A percentile compares a stretch with the other conserved stretches of the same genome.
phyloP scores from a whole-genome alignment of 441 rosid species.

The Arabidopsis hybrid region DNA sequence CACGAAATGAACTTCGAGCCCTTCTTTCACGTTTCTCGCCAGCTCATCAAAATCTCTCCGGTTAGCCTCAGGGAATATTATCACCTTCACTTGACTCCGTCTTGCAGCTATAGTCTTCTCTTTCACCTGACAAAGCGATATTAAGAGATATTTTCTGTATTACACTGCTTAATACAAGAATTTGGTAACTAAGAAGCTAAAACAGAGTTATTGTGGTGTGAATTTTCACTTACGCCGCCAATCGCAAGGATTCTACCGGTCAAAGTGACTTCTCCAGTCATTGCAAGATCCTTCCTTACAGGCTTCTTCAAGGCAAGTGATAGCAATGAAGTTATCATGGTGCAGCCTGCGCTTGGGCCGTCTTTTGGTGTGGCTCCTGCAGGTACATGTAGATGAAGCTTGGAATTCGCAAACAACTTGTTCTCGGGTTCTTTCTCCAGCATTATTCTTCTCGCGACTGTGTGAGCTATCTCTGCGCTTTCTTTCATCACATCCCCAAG shows the following conservation, averaged over 20 bases:
- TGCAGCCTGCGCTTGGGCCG: conserved; percentile 98
- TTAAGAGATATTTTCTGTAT: neutral
- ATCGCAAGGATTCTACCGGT: conserved; percentile 91
- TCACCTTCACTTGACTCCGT: conserved; percentile 76
- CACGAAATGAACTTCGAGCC: conserved; percentile 85
- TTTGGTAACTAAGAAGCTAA: neutral
- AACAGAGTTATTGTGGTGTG: neutral
- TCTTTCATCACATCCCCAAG: conserved; percentile 99
- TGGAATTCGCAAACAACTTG: conserved; percentile 72
- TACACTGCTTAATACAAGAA: neutral
- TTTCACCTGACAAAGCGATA: conserved; percentile 62
- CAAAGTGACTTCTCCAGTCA: conserved; percentile 94
- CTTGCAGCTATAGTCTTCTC: conserved; percentile 94
- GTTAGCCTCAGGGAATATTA: conserved; percentile 82
- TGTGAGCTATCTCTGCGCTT: conserved; percentile 93
- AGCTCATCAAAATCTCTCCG: conserved; percentile 84
- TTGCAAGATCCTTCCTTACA: conserved; percentile 83
- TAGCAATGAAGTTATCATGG: conserved; percentile 93
- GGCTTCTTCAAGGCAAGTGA: conserved; percentile 83
- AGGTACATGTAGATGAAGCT: conserved; percentile 96
- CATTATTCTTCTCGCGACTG: conserved; percentile 73
- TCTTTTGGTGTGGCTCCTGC: conserved; percentile 94
- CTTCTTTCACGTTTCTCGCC: conserved; percentile 74
- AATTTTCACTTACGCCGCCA: conserved; percentile 76
- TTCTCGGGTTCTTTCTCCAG: conserved; percentile 68